Evolutionary conservation across 441 rosid species (phyloP), one percentile per base, ranked within the genome.

Genomic region (Adansonia gregorii): DNA sequence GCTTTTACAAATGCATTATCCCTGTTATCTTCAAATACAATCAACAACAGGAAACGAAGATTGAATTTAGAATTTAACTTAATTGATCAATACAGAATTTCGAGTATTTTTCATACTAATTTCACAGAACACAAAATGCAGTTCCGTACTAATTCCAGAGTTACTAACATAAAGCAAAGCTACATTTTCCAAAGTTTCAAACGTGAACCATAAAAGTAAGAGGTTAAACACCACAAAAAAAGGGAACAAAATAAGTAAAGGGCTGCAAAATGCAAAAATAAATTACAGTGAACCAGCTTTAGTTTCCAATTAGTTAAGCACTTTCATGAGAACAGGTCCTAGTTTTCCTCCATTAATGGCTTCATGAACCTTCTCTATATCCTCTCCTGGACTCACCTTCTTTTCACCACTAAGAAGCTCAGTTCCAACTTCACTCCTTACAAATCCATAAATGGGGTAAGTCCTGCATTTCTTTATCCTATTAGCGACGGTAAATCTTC

Each of bases 291-390:
- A 59, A 22, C 14, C 64, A 59, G 31, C 64, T 22, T 20, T 59
- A 4, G 64, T 9, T 59, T 22, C 35, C 64, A 59, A 59, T 59
- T 59, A 22, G 27, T 59, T 20, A 9, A 59, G 35, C 64, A 59
- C 35, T 31, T 35, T 59, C 64, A 20, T 59, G 3, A 59, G 12
- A 58, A 58, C 31, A 58, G 31, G 14, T 58, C 64, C 64, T 10
- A 58, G 35, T 58, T 58, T 85, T 2, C 86, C 88, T 74, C 79
- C 83, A 27, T 83, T 67, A 35, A 85, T 83, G 46, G 86, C 85
- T 48, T 82, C 85, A 59, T 77, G 66, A 67, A 85, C 84, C 79
- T 85, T 87, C 83, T 85, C 88, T 43, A 83, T 83, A 39, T 82
- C 87, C 78, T 68, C 73, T 2, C 73, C 73, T 20, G 73, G 73